Base-by-base conservation (phyloP, 2,329 filamentous ascomycete species). In the Plenodomus lindquistii region DNA sequence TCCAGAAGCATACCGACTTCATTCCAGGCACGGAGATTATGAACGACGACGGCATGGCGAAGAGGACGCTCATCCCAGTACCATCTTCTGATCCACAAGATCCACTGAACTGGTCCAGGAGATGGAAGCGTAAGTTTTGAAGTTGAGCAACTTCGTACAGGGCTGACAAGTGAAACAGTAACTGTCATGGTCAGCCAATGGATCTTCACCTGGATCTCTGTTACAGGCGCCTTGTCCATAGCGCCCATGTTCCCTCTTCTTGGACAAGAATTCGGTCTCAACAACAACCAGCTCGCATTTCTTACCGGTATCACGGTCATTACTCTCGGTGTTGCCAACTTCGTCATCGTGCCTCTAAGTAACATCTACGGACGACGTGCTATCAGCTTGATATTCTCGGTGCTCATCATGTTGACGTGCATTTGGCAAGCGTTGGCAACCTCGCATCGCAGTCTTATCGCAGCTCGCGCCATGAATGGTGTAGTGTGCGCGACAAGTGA, bases 351-450 rank as follows among this genome's bases (percentile, higher is more conserved):
- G 13, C 75, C 75, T 4, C 52, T 75, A 4, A 72, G 70, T 44
- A 77, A 76, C 50, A 76, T 77, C 42, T 77, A 73, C 42, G 75
- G 75, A 17, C 69, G 75, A 10, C 67, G 75, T 18, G 65, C 72
- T 2, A 60, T 74, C 16, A 70, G 70, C 48, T 64, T 77, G 38
- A 54, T 73, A 11, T 75, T 74, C 48, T 69, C 73, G 2, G 52
- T 74, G 1, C 49, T 77, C 7, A 72, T 76, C 38, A 65, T 75
- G 40, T 48, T 74, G 17, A 74, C 73, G 4, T 75, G 73, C 46
- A 64, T 77, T 22, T 77, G 75, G 75, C 63, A 75, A 55, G 75
- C 75, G 16, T 41, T 76, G 18, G 74, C 75, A 2, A 74, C 66
- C 0, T 75, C 69, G 5, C 70, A 77, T 50, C 57, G 62, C 8